Evolutionary conservation across 1,139 yeast species (phyloP).

Genomic region (Blastobotrys indianensis): DNA sequence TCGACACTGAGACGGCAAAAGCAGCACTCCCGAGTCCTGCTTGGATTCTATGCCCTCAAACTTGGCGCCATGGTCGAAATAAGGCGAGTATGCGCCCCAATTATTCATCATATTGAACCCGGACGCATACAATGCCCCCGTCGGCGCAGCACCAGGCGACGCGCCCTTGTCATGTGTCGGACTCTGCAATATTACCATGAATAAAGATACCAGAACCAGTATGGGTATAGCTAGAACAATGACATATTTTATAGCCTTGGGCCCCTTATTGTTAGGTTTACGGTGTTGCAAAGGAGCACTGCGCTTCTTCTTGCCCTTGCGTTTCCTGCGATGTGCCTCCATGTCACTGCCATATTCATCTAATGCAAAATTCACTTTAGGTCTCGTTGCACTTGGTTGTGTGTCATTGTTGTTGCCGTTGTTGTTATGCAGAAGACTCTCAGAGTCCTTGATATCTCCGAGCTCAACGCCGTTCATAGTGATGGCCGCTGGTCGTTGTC

Average conservation of each 20-base stretch:
- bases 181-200: constrained; percentile 22
- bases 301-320: neutral
- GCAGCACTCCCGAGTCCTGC: constrained; percentile 24
- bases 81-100: constrained; percentile 40
- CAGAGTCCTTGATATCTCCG: too few species aligned
- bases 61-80: constrained; percentile 36
- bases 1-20: constrained; percentile 29
- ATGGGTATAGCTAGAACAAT: constrained; percentile 27
- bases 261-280: neutral
- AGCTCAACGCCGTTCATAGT: too few species aligned
- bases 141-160: constrained; percentile 37
- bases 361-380: constrained; percentile 4
- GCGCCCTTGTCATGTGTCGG: constrained; percentile 24
- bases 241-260: constrained; percentile 9
- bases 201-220: constrained; percentile 23
- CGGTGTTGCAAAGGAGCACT: constrained; percentile 2
- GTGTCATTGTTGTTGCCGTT: too few species aligned
- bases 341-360: neutral
- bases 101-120: constrained; percentile 39
- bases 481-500: too few species aligned
- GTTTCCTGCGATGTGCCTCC: neutral
- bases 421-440: too few species aligned
- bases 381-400: neutral
- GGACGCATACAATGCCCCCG: constrained; percentile 33
- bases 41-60: constrained; percentile 28